Base-by-base conservation (phyloP, 495 filamentous ascomycete species). In the Xylaria nigripes region DNA sequence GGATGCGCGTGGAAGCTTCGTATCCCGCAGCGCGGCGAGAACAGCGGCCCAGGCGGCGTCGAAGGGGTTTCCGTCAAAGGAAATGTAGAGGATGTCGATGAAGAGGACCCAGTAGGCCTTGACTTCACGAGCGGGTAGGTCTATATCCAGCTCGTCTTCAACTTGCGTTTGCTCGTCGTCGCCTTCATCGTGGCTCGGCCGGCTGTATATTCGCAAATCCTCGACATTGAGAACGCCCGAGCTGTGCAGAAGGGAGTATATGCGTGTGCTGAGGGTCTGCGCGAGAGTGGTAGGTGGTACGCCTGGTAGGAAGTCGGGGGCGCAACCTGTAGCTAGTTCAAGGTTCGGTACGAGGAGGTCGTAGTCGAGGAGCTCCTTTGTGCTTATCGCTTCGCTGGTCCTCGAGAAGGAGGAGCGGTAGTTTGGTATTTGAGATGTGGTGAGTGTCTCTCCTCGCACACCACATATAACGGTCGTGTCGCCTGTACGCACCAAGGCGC, bases 71-170 rank as follows among this genome's bases (percentile, higher is more conserved):
- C 92, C 92, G 48, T 94, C 91, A 13, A 95, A 80, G 0, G 89
- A 92, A 50, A 96, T 83, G 65, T 94, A 88, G 64, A 96, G 78
- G 22, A 95, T 69, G 68, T 96, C 90, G 55, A 98, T 90, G 62
- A 96, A 96, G 2, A 98, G 81, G 9, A 85, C 83, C 92, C 92
- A 98, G 66, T 89, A 97, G 5, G 83, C 91, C 66, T 88, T 89
- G 29, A 89, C 72, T 61, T 86, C 78, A 23, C 62, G 68, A 42
- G 66, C 46, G 13, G 53, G 58, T 12, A 42, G 18, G 32, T 41
- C 51, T 41, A 48, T 32, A 15, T 42, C 44, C 51, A 66, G 56
- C 48, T 61, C 38, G 40, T 63, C 49, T 6, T 7, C 38, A 21
- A 52, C 56, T 16, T 69, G 64, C 7, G 64, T 66, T 3, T 71